Percentiles rank a stretch among this genome's conserved stretches.
phyloP scores from a whole-genome alignment of 1,284 basidiomycete genomes.

The Schizophyllum amplum region DNA sequence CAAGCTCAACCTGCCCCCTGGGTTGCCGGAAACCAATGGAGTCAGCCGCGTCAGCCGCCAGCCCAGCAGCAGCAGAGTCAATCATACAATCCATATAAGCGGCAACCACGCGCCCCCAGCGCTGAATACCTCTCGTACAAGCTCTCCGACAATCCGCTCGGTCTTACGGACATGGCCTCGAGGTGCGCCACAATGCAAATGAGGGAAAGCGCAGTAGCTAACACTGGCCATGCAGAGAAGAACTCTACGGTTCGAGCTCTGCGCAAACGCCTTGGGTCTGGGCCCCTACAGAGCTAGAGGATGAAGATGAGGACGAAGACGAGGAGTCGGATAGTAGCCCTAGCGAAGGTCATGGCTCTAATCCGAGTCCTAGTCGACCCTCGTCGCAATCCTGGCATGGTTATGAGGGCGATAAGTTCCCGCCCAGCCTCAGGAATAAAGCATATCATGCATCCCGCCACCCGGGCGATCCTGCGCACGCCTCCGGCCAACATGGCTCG shows the following conservation, averaged over 20 bases:
- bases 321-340: not conserved
- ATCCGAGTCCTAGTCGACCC: not conserved
- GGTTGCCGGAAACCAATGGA: constrained; percentile 32
- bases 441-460: too few relatives aligned
- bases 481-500: constrained; percentile 7
- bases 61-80: constrained; percentile 21
- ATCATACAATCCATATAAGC: constrained; percentile 53
- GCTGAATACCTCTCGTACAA: constrained; percentile 51
- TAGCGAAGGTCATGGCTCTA: not conserved
- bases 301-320: constrained; percentile 20
- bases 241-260: constrained; percentile 24
- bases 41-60: constrained; percentile 15
- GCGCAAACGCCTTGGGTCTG: constrained; percentile 38
- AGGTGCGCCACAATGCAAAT: constrained; percentile 29
- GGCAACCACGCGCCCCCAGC: constrained; percentile 45
- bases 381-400: not conserved
- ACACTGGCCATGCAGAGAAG: constrained; percentile 21
- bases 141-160: constrained; percentile 53
- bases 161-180: constrained; percentile 56
- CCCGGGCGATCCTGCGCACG: constrained; percentile 1
- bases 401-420: not conserved
- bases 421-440: not conserved
- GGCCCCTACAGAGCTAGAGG: constrained; percentile 28
- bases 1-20: constrained; percentile 22
- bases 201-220: not conserved